Conservation (phyloP, 2,329 filamentous ascomycete genomes). For the Epichloe coenophiala region DNA sequence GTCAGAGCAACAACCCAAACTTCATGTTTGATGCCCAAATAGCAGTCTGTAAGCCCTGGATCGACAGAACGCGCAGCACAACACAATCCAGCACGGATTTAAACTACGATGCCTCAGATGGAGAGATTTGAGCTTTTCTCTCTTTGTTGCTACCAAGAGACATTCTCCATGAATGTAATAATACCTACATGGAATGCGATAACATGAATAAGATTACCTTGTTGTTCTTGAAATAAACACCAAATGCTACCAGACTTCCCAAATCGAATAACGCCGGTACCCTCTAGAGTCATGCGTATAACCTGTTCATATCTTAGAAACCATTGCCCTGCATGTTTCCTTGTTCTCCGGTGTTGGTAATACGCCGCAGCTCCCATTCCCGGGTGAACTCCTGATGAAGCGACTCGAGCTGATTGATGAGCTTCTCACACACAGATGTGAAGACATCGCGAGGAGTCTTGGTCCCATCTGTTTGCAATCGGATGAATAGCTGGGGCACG, state of each 20-base stretch:
- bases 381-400: constrained; percentile 83
- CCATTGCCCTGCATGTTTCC: constrained; percentile 28
- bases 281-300: not conserved
- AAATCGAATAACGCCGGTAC: constrained; percentile 11
- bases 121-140: not conserved
- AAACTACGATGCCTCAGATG: not conserved
- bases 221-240: not conserved
- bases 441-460: constrained; percentile 84
- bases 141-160: not conserved
- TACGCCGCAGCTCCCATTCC: constrained; percentile 80
- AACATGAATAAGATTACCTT: not conserved
- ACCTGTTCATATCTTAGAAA: constrained; percentile 10
- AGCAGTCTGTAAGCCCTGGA: not conserved
- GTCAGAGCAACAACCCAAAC: not conserved
- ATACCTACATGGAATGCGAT: not conserved
- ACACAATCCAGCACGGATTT: not conserved
- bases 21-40: not conserved
- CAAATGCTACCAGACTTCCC: constrained; percentile 6
- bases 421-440: constrained; percentile 63
- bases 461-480: constrained; percentile 82
- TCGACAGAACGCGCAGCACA: not conserved
- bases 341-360: constrained; percentile 55
- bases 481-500: constrained; percentile 51
- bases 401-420: constrained; percentile 68
- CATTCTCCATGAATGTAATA: not conserved